Base-by-base conservation (phyloP, 352 stramenopile species). In the Aphanomyces astaci region DNA sequence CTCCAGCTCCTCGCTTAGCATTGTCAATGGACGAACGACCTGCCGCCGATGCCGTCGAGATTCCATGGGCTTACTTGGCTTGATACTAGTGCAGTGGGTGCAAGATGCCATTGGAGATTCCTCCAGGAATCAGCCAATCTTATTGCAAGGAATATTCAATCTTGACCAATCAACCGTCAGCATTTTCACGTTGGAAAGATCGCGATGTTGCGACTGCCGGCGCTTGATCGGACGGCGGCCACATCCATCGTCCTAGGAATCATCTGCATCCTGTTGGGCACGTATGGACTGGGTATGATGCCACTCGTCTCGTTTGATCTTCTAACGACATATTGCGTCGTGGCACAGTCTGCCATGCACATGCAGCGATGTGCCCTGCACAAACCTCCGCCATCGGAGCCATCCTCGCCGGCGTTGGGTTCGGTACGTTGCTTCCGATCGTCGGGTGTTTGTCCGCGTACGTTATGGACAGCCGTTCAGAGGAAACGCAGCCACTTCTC, bases 321-420 rank as follows among this genome's bases (percentile, higher is more conserved):
- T 51, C 43, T 19, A 51, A 51, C 17, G 17, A 19, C 43, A 46
- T 46, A 17, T 17, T 46, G 9, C 9, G 39, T 46, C 39, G 39
- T n/a, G n/a, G n/a, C n/a, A n/a, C n/a, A n/a, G n/a, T n/a, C n/a
- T n/a, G n/a, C n/a, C n/a, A n/a, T n/a, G n/a, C n/a, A n/a, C n/a
- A n/a, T n/a, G n/a, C n/a, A n/a, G n/a, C n/a, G n/a, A n/a, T n/a
- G n/a, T n/a, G n/a, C n/a, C n/a, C n/a, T n/a, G n/a, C n/a, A n/a
- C n/a, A n/a, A n/a, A n/a, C n/a, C n/a, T n/a, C n/a, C 9, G 56
- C 22, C 0, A 22, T 48, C n/a, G 45, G 45, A 4, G 22, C 24
- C 2, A 11, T 68, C 30, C 80, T 87, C 63, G 57, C 79, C n/a
- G 81, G 88, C 72, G 76, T 88, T 24, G 80, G 78, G 31, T 66